phyloP scores from a whole-genome alignment of 768 basidiomycete species.

The Xanthoconium purpureum region DNA sequence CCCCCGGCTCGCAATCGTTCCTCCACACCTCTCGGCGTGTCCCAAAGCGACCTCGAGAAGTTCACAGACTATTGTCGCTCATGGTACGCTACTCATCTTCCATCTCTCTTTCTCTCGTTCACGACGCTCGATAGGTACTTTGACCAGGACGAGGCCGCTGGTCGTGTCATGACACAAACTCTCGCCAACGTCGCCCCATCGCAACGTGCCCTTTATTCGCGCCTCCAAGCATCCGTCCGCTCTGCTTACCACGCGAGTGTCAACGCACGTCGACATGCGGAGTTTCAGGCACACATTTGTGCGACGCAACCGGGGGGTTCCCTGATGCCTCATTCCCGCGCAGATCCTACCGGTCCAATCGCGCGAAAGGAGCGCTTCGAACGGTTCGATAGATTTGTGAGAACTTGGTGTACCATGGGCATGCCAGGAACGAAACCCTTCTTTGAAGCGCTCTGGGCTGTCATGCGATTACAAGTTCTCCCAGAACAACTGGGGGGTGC shows the following conservation, averaged over 20 bases:
- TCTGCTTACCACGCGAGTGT: conserved; percentile 82
- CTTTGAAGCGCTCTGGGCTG: conserved; percentile 61
- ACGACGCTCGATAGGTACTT: conserved; percentile 61
- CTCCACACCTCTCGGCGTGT: conserved; percentile 63
- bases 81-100: conserved; percentile 49
- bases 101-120: conserved; percentile 1
- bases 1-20: conserved; percentile 62
- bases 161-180: conserved; percentile 78
- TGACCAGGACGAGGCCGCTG: conserved; percentile 74
- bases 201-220: conserved; percentile 83
- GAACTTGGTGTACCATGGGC: conserved; percentile 80
- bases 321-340: conserved; percentile 68
- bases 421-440: conserved; percentile 91
- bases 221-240: conserved; percentile 82
- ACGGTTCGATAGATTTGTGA: conserved; percentile 69
- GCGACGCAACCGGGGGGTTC: conserved; percentile 81
- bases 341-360: conserved; percentile 56
- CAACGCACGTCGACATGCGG: conserved; percentile 71
- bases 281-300: conserved; percentile 81
- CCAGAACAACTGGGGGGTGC: conserved; percentile 81
- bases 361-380: conserved; percentile 79
- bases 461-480: conserved; percentile 77
- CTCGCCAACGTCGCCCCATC: conserved; percentile 76
- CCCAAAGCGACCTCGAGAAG: conserved; percentile 67
- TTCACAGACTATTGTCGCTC: conserved; percentile 76